phyloP scores from a whole-genome alignment of 2,329 filamentous ascomycete species.

The Pseudocercospora macadamiae region DNA sequence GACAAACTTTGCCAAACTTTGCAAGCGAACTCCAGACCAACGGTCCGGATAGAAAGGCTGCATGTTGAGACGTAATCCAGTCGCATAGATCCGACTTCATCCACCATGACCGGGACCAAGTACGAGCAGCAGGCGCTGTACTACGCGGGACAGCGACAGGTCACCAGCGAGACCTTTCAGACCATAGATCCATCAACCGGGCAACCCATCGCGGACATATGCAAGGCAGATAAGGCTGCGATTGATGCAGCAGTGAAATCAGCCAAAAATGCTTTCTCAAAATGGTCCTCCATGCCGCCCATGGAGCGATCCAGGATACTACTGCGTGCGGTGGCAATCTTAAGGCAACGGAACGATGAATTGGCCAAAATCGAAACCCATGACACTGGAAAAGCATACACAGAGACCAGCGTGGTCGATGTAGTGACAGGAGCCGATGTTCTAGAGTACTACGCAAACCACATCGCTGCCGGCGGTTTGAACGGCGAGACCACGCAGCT shows the following conservation, averaged over 20 bases:
- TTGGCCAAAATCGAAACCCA: slow-evolving; percentile 78
- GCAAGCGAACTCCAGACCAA: neutral
- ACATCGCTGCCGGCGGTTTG: slow-evolving; percentile 74
- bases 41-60: slow-evolving; percentile 2
- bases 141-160: slow-evolving; percentile 71
- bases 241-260: slow-evolving; percentile 73
- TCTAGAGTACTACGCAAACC: slow-evolving; percentile 81
- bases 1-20: slow-evolving; percentile 3
- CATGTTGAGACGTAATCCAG: neutral
- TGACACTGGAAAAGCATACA: slow-evolving; percentile 84
- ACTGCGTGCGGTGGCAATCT: slow-evolving; percentile 71
- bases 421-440: slow-evolving; percentile 82
- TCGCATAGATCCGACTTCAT: neutral
- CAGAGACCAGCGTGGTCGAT: slow-evolving; percentile 83
- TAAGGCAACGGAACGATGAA: slow-evolving; percentile 76
- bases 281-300: slow-evolving; percentile 77
- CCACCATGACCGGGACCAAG: slow-evolving; percentile 22
- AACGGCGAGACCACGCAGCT: slow-evolving; percentile 79
- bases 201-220: slow-evolving; percentile 68
- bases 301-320: slow-evolving; percentile 76
- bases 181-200: slow-evolving; percentile 75
- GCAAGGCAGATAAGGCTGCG: slow-evolving; percentile 58
- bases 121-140: slow-evolving; percentile 58
- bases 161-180: slow-evolving; percentile 64
- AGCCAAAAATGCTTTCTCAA: slow-evolving; percentile 70